A percentile compares a stretch with the other conserved stretches of the same genome.
Evolutionary conservation across 441 rosid species (phyloP).

Genomic region (Gossypium davidsonii): DNA sequence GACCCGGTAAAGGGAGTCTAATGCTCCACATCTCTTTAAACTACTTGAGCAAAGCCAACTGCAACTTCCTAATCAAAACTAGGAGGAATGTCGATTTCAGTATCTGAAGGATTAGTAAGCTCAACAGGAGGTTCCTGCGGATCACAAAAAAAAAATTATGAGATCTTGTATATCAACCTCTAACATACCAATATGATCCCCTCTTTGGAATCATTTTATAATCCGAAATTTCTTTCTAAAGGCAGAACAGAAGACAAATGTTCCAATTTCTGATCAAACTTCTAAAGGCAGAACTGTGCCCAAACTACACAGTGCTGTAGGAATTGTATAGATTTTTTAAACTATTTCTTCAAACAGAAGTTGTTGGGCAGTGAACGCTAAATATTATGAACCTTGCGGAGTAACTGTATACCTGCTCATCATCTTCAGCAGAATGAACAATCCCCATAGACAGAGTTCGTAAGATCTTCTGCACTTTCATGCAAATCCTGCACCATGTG

Average conservation of each 20-base stretch:
- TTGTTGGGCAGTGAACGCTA: background rate
- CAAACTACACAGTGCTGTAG: background rate
- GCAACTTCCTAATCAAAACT: conserved; percentile 41
- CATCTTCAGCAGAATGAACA: conserved; percentile 50
- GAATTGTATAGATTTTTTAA: background rate
- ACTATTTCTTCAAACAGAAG: background rate
- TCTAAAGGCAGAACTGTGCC: background rate
- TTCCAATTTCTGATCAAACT: background rate
- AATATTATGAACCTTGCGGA: background rate
- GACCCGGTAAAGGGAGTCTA: background rate
- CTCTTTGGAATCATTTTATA: background rate
- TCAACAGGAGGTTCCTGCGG: conserved; percentile 58
- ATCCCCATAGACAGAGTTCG: conserved; percentile 38
- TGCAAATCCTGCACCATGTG: conserved; percentile 40
- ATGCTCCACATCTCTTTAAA: conserved; percentile 4
- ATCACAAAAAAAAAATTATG: conserved; percentile 14
- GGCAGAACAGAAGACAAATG: background rate
- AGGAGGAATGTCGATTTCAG: conserved; percentile 53
- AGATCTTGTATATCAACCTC: conserved; percentile 11
- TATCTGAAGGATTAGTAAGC: conserved; percentile 58
- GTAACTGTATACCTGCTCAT: conserved; percentile 43
- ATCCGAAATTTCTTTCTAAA: background rate
- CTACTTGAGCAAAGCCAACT: conserved; percentile 11
- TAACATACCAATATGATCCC: background rate
- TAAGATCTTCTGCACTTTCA: conserved; percentile 36